Percentiles rank a stretch among this genome's conserved stretches.
Conservation (phyloP, 2,329 filamentous ascomycete species). For the Capronia americana region DNA sequence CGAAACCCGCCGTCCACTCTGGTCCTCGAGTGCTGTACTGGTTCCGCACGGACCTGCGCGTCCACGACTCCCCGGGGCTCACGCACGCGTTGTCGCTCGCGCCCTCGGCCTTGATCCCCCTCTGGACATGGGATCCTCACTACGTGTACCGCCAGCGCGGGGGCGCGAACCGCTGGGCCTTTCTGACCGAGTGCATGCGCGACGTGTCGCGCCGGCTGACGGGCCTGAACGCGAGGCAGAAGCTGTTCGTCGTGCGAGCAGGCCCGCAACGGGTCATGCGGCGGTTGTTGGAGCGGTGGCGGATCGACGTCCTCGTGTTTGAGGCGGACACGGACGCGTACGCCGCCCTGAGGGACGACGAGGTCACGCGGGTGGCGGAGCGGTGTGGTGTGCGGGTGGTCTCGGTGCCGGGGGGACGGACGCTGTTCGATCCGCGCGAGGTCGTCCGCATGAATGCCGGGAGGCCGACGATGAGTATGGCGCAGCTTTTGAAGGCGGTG, state of each 20-base stretch:
- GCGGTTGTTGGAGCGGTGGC: slow-evolving; percentile 76
- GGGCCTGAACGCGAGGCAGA: slow-evolving; percentile 72
- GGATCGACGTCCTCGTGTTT: slow-evolving; percentile 76
- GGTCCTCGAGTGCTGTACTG: slow-evolving; percentile 71
- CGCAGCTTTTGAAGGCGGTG: slow-evolving; percentile 68
- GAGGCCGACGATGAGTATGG: slow-evolving; percentile 77
- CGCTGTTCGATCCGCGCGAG: slow-evolving; percentile 75
- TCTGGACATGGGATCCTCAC: slow-evolving; percentile 83
- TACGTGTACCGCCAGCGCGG: slow-evolving; percentile 76
- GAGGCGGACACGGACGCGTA: slow-evolving; percentile 81
- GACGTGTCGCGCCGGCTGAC: slow-evolving; percentile 70
- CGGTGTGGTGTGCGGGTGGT: slow-evolving; percentile 72
- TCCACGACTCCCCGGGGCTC: slow-evolving; percentile 78
- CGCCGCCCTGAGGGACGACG: slow-evolving; percentile 67
- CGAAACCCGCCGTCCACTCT: not conserved
- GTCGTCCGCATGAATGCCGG: slow-evolving; percentile 69
- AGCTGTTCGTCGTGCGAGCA: slow-evolving; percentile 74
- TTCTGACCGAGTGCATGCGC: slow-evolving; percentile 73
- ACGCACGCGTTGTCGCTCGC: slow-evolving; percentile 73
- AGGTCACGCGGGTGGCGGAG: slow-evolving; percentile 64
- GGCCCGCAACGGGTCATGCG: slow-evolving; percentile 66
- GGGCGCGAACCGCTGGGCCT: slow-evolving; percentile 76
- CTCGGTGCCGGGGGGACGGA: slow-evolving; percentile 65
- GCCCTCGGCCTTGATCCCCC: slow-evolving; percentile 72
- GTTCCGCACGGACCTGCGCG: slow-evolving; percentile 78